phyloP scores from a whole-genome alignment of 495 filamentous ascomycete genomes.

The Arthonia radiata region DNA sequence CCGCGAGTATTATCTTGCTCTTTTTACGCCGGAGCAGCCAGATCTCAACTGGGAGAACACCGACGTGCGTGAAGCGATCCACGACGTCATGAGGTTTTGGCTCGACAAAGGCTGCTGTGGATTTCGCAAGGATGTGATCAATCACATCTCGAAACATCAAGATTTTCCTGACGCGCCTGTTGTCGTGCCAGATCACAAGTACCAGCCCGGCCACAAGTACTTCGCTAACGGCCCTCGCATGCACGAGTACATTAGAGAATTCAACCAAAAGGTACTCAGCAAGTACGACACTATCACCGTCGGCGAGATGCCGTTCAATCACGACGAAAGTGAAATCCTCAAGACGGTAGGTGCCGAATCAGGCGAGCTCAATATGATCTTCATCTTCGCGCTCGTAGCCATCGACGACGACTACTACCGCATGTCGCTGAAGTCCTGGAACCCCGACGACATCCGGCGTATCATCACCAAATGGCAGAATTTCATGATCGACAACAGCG shows the following conservation, averaged over 20 bases:
- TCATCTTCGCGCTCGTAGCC: conserved; percentile 26
- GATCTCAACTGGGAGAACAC: conserved; percentile 33
- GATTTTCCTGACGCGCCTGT: conserved; percentile 20
- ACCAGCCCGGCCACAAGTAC: conserved; percentile 20
- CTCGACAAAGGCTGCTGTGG: conserved; percentile 25
- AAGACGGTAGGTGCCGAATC: conserved; percentile 19
- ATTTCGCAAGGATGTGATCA: conserved; percentile 32
- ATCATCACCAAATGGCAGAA: conserved; percentile 17
- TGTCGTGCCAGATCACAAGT: conserved; percentile 13
- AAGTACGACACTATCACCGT: conserved; percentile 26
- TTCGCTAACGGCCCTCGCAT: conserved; percentile 33
- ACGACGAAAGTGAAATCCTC: conserved; percentile 19
- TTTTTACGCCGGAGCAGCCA: conserved; percentile 25
- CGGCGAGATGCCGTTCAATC: conserved; percentile 23
- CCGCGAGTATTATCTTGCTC: conserved; percentile 27
- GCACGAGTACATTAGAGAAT: conserved; percentile 26
- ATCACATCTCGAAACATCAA: conserved; percentile 25
- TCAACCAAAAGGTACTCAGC: conserved; percentile 18
- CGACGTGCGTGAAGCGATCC: conserved; percentile 21
- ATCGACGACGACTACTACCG: conserved; percentile 20
- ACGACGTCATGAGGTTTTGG: conserved; percentile 28
- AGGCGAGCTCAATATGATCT: conserved; percentile 28
- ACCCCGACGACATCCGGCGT: conserved; percentile 16
- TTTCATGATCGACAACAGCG: conserved; percentile 23
- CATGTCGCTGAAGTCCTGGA: conserved; percentile 17